A percentile compares a stretch with the other conserved stretches of the same genome.
phyloP scores from a whole-genome alignment of 2,329 filamentous ascomycete genomes.

The Stylonectria norvegica region DNA sequence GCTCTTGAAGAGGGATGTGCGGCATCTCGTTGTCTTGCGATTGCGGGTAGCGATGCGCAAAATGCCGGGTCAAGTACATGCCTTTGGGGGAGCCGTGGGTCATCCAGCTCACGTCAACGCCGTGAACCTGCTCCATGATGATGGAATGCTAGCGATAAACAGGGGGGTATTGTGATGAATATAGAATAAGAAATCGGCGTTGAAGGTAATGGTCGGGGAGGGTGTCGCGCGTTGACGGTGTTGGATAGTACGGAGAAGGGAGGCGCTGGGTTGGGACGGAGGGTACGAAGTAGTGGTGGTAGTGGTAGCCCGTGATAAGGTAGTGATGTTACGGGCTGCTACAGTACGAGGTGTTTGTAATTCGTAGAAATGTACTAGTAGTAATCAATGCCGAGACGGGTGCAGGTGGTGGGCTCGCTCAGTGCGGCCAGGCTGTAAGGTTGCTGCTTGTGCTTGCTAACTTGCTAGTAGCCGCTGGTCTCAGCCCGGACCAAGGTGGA shows the following conservation, averaged over 20 bases:
- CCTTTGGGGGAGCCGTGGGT: slow-evolving; percentile 78
- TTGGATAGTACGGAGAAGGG: no score
- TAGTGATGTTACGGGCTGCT: no score
- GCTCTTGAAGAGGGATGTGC: background rate
- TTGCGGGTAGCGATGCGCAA: slow-evolving; percentile 20
- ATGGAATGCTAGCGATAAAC: background rate
- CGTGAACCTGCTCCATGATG: slow-evolving; percentile 75
- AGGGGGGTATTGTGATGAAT: no score
- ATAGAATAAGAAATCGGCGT: no score
- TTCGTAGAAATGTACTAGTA: no score
- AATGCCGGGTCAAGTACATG: slow-evolving; percentile 41
- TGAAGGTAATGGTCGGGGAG: no score
- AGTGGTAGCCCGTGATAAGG: no score
- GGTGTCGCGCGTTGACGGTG: no score
- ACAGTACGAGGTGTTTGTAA: no score
- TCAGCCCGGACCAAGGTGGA: slow-evolving; percentile 7
- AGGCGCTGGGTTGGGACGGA: no score
- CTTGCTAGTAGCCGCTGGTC: background rate
- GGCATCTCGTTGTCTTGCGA: background rate
- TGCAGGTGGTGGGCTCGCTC: background rate
- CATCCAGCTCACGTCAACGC: slow-evolving; percentile 88
- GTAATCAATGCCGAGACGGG: no score
- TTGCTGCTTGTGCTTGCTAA: background rate
- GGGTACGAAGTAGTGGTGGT: no score
- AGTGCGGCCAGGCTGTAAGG: background rate